Percentiles rank a stretch among this genome's conserved stretches.
phyloP scores from a whole-genome alignment of 2,329 filamentous ascomycete species.

The Lomentospora prolificans region DNA sequence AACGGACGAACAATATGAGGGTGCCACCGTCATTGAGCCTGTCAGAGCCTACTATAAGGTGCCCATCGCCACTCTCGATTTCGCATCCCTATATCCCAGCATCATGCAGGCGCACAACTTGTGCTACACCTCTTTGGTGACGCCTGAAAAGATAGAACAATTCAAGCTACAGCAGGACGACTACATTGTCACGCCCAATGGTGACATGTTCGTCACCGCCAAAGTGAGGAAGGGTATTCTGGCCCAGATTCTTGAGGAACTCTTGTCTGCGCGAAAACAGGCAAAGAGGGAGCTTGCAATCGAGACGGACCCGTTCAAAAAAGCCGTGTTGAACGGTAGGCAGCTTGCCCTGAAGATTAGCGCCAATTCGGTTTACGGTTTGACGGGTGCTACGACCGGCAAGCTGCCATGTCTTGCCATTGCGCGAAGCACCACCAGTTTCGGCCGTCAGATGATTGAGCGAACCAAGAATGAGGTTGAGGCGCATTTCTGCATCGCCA shows the following conservation, averaged over 20 bases:
- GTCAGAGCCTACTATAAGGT: conserved; percentile 89
- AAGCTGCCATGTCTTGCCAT: conserved; percentile 93
- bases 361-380: conserved; percentile 94
- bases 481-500: conserved; percentile 77
- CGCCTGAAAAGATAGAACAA: conserved; percentile 64
- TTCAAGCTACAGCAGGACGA: conserved; percentile 76
- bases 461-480: conserved; percentile 96
- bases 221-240: conserved; percentile 87
- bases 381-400: conserved; percentile 91
- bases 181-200: conserved; percentile 92
- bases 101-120: conserved; percentile 99
- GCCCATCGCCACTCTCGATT: conserved; percentile 94
- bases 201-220: conserved; percentile 80
- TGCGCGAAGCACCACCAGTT: conserved; percentile 93
- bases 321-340: conserved; percentile 93
- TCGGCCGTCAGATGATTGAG: conserved; percentile 98
- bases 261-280: conserved; percentile 83
- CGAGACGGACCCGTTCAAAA: conserved; percentile 94
- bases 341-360: conserved; percentile 94
- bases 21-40: conserved; percentile 95
- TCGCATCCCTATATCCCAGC: conserved; percentile 94
- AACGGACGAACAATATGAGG: conserved; percentile 86
- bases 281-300: conserved; percentile 83
- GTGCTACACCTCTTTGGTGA: conserved; percentile 90
- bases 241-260: conserved; percentile 89